A percentile compares a stretch with the other conserved stretches of the same genome.
Evolutionary conservation across 768 basidiomycete genomes (phyloP).

Genomic region (Podaxis sp.): DNA sequence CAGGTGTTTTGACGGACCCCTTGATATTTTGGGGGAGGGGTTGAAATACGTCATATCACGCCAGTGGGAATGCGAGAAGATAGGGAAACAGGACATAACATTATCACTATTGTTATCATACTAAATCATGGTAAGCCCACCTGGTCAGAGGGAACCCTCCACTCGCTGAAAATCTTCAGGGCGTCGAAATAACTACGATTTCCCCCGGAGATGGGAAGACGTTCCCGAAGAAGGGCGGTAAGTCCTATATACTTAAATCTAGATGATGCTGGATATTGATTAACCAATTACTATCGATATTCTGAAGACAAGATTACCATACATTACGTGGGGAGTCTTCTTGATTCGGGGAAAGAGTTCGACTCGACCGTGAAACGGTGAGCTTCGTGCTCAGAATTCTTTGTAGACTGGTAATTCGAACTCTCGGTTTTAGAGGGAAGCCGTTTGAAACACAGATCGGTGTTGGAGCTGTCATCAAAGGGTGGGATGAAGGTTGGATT

Average conservation of each 20-base stretch:
- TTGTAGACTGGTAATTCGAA: constrained; percentile 21
- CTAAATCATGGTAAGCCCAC: background rate
- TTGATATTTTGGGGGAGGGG: background rate
- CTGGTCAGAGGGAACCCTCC: background rate
- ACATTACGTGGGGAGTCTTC: constrained; percentile 76
- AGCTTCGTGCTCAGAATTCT: background rate
- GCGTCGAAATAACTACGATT: constrained; percentile 64
- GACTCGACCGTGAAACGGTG: constrained; percentile 80
- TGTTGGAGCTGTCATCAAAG: constrained; percentile 79
- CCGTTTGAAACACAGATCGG: constrained; percentile 77
- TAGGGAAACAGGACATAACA: background rate
- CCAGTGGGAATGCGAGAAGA: background rate
- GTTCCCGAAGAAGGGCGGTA: constrained; percentile 73
- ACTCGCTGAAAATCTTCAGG: constrained; percentile 37
- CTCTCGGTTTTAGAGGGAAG: constrained; percentile 38
- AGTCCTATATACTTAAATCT: constrained; percentile 15
- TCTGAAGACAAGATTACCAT: constrained; percentile 64
- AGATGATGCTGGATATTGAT: constrained; percentile 59
- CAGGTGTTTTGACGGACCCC: too few species aligned
- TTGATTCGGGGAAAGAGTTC: constrained; percentile 53
- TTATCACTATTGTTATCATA: background rate
- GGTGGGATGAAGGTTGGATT: constrained; percentile 80
- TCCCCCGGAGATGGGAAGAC: constrained; percentile 54
- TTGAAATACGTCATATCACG: background rate
- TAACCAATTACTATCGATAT: constrained; percentile 22